Evolutionary conservation across 2,329 filamentous ascomycete species (phyloP), one percentile per base, ranked within the genome.

Genomic region (Claviceps spartinae): DNA sequence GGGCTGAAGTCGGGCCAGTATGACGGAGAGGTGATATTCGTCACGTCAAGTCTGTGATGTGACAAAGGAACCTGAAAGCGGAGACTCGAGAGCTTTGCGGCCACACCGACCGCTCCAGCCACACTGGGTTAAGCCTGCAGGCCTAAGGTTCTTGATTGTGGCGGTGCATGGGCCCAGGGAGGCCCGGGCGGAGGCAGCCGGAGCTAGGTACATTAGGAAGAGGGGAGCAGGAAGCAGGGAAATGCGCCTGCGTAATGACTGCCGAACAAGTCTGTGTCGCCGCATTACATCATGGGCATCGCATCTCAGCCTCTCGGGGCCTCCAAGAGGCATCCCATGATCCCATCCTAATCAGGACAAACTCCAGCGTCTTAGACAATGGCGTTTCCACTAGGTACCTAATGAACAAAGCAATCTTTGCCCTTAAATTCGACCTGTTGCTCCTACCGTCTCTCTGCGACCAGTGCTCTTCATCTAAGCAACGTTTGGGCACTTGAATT

Each of bases 221-320:
- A 18, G 18, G 22, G 22, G 22, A 24, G 22, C 22, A 24, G 22
- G 22, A 42, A 9, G n/a, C 16, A 43, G 41, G 41, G 20, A 44
- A 44, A 14, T 20, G 42, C 22, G 47, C 37, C 47, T 36, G 37
- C 14, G 36, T 37, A 48, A 41, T 20, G 34, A 48, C 18, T 48
- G 47, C 37, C 37, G 7, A 26, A 37, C 47, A 48, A 37, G 47
- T 48, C 37, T 22, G 42, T 16, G 13, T 26, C 8, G 20, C 7
- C 38, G 24, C 52, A 59, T 62, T 62, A 62, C 60, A 61, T 62
- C 60, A 62, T 62, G 48, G 56, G 26, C 20, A 34, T 49, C 41
- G 13, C 46, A 51, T 45, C 22, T 50, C 9, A 49, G 42, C 30
- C 30, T 34, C 30, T 34, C 30, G 30, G 47, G 18, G 16, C 26